Evolutionary conservation across 805 yeast genomes (phyloP).

Genomic region (Starmerella riodocensis): DNA sequence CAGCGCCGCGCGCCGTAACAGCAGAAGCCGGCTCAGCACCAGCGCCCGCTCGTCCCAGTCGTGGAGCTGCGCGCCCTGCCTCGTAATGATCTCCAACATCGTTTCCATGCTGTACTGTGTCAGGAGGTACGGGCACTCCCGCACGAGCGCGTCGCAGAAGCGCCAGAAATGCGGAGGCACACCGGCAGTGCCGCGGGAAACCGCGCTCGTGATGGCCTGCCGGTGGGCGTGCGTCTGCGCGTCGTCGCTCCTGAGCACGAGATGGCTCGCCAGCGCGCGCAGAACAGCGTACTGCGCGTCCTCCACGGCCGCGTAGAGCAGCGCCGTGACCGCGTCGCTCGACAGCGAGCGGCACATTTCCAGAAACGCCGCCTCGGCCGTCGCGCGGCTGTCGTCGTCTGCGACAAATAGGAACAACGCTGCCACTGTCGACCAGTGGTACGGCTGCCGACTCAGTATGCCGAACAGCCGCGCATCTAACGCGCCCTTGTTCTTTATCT

Average conservation of each 20-base stretch:
- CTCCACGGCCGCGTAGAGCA: constrained; percentile 5
- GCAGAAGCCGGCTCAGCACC: constrained; percentile 45
- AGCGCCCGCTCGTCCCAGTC: constrained; percentile 21
- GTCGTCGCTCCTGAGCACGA: background rate
- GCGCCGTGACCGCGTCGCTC: constrained; percentile 1
- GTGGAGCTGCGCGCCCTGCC: background rate
- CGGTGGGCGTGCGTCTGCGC: background rate
- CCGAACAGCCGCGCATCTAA: constrained; percentile 5
- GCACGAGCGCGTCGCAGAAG: constrained; percentile 33
- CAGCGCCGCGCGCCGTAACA: constrained; percentile 57
- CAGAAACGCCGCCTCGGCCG: too few relatives aligned
- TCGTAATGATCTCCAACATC: constrained; percentile 32
- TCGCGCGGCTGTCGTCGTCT: too few relatives aligned
- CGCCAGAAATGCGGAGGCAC: constrained; percentile 19
- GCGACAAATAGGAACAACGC: constrained; percentile 15
- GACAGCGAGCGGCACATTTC: too few relatives aligned
- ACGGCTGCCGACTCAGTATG: constrained; percentile 3
- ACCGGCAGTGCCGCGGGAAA: background rate
- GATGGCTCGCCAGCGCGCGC: background rate
- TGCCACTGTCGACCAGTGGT: constrained; percentile 10
- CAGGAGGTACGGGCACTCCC: constrained; percentile 43
- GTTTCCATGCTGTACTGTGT: constrained; percentile 56
- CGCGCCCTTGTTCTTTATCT: background rate
- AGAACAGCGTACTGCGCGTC: constrained; percentile 9
- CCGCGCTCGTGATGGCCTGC: constrained; percentile 1